A percentile compares a stretch with the other conserved stretches of the same genome.
phyloP scores from a whole-genome alignment of 2,329 filamentous ascomycete species.

The Chalaropsis ovoidea region DNA sequence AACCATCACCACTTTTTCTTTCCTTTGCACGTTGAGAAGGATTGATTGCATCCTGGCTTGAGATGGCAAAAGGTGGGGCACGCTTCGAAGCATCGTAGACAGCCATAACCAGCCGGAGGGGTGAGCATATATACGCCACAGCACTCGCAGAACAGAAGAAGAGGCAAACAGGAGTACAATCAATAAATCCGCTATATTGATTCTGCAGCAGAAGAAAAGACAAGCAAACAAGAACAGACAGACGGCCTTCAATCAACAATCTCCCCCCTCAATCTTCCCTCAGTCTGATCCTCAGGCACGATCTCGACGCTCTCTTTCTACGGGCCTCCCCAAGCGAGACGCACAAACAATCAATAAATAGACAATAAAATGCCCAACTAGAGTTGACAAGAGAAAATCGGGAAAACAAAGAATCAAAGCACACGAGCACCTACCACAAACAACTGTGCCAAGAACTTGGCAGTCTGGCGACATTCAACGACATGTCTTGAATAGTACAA shows the following conservation, averaged over 20 bases:
- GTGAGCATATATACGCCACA: neutral
- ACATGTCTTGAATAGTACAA: conserved; percentile 14
- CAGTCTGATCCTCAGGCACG: conserved; percentile 3
- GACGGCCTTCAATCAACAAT: neutral
- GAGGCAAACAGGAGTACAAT: neutral
- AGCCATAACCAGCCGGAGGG: neutral
- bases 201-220: neutral
- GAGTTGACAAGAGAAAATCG: conserved; percentile 5
- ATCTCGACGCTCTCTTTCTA: neutral
- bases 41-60: conserved; percentile 15
- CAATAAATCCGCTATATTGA: neutral
- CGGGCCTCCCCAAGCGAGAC: neutral
- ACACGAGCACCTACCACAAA: conserved; percentile 17
- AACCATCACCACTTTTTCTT: conserved; percentile 7
- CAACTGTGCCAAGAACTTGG: conserved; percentile 16
- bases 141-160: neutral
- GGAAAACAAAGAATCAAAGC: conserved; percentile 15
- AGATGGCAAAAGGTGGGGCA: neutral
- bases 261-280: neutral
- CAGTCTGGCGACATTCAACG: conserved; percentile 9
- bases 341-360: neutral
- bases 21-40: neutral
- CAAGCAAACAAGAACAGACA: neutral
- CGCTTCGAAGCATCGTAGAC: neutral
- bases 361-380: neutral